These are phyloP conservation scores for Ophiostoma sp. DNA, from an alignment of 2,329 filamentous ascomycete genomes.

Conservation along the genomic window DNA sequence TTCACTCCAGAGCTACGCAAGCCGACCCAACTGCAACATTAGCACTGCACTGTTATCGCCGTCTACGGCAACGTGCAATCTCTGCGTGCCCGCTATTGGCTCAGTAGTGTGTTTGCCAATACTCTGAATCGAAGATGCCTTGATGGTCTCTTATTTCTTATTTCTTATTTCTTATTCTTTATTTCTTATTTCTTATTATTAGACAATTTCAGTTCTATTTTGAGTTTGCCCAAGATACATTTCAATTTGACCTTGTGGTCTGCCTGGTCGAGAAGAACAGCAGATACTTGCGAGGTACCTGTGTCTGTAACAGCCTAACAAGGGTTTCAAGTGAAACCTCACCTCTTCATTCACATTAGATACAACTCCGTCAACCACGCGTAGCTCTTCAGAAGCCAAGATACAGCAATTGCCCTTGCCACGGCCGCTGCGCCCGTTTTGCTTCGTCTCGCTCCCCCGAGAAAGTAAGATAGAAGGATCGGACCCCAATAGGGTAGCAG, in stretches of 20 bases:
- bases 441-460: neutral
- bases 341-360: no score
- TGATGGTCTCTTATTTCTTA: neutral
- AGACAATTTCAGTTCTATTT: no score
- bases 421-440: neutral
- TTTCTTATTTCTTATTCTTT: neutral
- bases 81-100: neutral
- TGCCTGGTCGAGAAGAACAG: no score
- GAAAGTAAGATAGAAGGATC: neutral
- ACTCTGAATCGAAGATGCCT: neutral
- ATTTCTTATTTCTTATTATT: neutral
- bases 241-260: no score
- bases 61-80: neutral
- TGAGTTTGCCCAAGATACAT: no score
- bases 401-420: neutral
- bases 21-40: neutral
- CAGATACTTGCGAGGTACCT: no score
- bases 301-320: no score
- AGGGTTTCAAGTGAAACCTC: no score
- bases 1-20: neutral
- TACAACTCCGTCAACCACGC: no score
- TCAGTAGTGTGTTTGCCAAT: neutral
- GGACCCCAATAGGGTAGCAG: conserved; percentile 6
- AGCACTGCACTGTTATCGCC: neutral
- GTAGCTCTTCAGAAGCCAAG: no score